These are phyloP conservation scores for Leucocoprinus birnbaumii DNA, from an alignment of 768 basidiomycete species.

Conservation along the genomic window DNA sequence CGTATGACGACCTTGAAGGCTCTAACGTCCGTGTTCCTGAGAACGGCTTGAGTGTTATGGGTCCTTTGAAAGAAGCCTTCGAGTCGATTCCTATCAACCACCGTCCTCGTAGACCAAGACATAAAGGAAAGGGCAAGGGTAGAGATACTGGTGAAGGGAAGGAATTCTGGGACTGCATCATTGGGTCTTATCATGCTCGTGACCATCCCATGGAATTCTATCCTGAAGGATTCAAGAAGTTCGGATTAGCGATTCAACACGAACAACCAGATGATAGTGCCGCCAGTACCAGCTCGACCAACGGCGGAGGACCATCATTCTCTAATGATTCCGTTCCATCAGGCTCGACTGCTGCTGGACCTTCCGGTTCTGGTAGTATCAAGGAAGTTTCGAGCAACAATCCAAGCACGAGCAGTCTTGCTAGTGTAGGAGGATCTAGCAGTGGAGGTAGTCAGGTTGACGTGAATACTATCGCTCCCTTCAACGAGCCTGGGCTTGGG, in stretches of 20 bases:
- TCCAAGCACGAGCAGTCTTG: constrained; percentile 12
- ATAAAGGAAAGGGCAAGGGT: neutral
- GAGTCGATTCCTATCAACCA: constrained; percentile 36
- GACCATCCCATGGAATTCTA: constrained; percentile 73
- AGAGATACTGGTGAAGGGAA: constrained; percentile 6
- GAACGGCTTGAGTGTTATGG: constrained; percentile 65
- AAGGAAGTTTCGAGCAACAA: constrained; percentile 1
- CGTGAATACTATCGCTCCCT: constrained; percentile 5
- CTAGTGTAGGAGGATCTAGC: constrained; percentile 2
- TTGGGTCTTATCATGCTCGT: constrained; percentile 61
- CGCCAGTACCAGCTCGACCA: neutral
- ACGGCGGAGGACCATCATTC: neutral
- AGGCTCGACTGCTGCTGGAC: neutral
- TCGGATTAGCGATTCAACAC: constrained; percentile 55
- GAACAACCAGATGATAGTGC: constrained; percentile 1
- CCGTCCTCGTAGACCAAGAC: neutral
- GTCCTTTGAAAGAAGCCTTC: constrained; percentile 52
- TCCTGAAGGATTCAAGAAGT: constrained; percentile 73
- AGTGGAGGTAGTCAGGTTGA: neutral
- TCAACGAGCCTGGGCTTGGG: constrained; percentile 1
- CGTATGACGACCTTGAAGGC: constrained; percentile 68
- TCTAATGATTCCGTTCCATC: neutral
- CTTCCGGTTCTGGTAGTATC: neutral
- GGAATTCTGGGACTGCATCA: constrained; percentile 35
- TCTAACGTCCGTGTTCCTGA: constrained; percentile 74